phyloP scores from a whole-genome alignment of 1,284 basidiomycete genomes.

The Ustilago nuda region DNA sequence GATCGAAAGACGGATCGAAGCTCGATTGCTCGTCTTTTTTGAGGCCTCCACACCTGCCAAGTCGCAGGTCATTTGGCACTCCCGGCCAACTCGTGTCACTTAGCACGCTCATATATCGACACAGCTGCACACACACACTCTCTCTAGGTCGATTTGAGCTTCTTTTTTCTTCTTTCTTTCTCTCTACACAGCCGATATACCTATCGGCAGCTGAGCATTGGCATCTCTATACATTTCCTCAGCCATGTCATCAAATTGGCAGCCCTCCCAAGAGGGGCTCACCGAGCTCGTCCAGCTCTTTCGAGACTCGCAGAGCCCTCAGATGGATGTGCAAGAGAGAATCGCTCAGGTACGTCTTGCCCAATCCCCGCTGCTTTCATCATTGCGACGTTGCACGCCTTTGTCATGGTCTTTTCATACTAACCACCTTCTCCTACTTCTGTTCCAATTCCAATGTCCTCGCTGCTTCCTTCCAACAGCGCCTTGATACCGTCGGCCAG shows the following conservation, averaged over 20 bases:
- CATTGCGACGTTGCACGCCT: no score
- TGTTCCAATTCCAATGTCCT: no score
- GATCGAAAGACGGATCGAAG: no score
- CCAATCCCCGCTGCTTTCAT: no score
- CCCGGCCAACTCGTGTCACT: neutral
- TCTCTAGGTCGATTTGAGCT: neutral
- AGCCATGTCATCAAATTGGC: conserved; percentile 54
- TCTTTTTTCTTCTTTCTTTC: neutral
- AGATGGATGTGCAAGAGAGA: conserved; percentile 59
- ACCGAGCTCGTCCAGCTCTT: conserved; percentile 64
- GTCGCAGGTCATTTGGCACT: neutral
- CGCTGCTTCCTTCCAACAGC: conserved; percentile 28
- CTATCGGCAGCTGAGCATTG: neutral
- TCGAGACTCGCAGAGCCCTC: conserved; percentile 61
- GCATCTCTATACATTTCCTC: conserved; percentile 4
- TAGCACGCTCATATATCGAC: neutral
- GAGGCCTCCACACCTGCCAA: neutral
- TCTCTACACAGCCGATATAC: neutral
- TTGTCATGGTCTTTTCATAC: neutral
- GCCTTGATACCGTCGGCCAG: conserved; percentile 61
- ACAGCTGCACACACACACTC: neutral
- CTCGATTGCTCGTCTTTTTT: neutral
- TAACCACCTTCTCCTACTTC: neutral
- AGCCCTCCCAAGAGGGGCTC: conserved; percentile 61
- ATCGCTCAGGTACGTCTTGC: conserved; percentile 54